A percentile compares a stretch with the other conserved stretches of the same genome.
Evolutionary conservation across 2,329 filamentous ascomycete species (phyloP).

Genomic region (Beauveria australis): DNA sequence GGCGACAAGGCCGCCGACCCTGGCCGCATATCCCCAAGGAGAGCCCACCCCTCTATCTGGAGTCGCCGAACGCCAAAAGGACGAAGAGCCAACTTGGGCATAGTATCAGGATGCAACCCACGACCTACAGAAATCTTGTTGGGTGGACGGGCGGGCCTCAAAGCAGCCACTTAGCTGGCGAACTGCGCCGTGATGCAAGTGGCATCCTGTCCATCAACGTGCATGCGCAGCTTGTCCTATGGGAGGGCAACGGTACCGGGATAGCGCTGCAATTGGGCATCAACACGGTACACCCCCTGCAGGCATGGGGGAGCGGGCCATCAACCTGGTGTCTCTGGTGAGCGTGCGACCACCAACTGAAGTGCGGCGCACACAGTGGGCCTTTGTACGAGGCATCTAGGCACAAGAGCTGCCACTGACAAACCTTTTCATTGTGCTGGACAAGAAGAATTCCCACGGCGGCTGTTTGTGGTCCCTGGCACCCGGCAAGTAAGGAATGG

Average conservation of each 20-base stretch:
- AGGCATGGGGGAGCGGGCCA: constrained; percentile 1
- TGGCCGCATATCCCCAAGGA: constrained; percentile 1
- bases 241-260: background rate
- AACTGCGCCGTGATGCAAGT: constrained; percentile 9
- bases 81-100: constrained; percentile 3
- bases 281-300: constrained; percentile 17
- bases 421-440: background rate
- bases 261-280: constrained; percentile 27
- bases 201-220: background rate
- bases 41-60: constrained; percentile 6
- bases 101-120: background rate
- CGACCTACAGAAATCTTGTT: constrained; percentile 5
- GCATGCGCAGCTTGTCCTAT: constrained; percentile 10
- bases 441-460: constrained; percentile 5
- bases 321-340: background rate
- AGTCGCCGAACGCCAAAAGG: constrained; percentile 7
- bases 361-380: background rate
- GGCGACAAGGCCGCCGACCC: background rate
- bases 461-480: constrained; percentile 12
- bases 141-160: constrained; percentile 1
- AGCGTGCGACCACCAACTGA: background rate
- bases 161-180: background rate
- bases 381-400: background rate
- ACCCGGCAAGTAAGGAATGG: constrained; percentile 11
- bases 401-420: background rate